These are phyloP conservation scores for Xylariaceae sp. DNA, from an alignment of 2,329 filamentous ascomycete species.

Conservation along the genomic window DNA sequence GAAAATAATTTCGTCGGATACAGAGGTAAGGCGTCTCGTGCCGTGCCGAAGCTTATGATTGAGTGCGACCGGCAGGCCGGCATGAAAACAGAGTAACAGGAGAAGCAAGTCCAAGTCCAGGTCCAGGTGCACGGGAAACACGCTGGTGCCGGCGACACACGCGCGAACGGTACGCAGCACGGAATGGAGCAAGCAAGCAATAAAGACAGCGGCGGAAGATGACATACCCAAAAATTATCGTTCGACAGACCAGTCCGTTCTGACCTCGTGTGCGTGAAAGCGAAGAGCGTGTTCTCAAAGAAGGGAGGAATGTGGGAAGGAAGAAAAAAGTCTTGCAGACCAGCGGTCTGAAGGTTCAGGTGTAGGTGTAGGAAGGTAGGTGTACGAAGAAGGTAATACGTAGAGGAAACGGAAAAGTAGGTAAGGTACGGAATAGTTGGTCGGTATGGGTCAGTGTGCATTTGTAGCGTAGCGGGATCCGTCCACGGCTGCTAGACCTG, in stretches of 20 bases:
- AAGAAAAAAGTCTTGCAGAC: conserved; percentile 18
- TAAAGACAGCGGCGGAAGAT: not conserved
- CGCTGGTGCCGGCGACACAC: not conserved
- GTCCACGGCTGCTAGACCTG: too few species aligned
- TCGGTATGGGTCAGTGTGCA: too few species aligned
- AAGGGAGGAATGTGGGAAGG: conserved; percentile 12
- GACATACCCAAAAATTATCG: conserved; percentile 19
- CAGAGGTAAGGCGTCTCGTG: too few species aligned
- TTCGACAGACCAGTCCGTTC: conserved; percentile 20
- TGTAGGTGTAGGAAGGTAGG: conserved; percentile 2
- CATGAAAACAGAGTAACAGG: not conserved
- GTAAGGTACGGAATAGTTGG: conserved; percentile 1
- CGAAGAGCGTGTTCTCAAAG: conserved; percentile 12
- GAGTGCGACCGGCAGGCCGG: not conserved
- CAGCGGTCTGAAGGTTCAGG: conserved; percentile 14
- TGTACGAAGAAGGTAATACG: not conserved
- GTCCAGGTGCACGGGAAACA: not conserved
- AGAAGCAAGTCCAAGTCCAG: not conserved
- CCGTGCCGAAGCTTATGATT: not conserved
- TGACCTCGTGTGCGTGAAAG: conserved; percentile 9
- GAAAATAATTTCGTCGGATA: not conserved
- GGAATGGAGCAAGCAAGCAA: not conserved
- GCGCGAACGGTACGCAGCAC: not conserved
- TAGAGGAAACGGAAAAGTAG: not conserved
- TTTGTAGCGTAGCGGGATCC: too few species aligned